Percentiles rank a stretch among this genome's conserved stretches.
These are phyloP conservation scores for Eucalyptus sideroxylon DNA, from an alignment of 345 rosid genomes.

Conservation along the genomic window DNA sequence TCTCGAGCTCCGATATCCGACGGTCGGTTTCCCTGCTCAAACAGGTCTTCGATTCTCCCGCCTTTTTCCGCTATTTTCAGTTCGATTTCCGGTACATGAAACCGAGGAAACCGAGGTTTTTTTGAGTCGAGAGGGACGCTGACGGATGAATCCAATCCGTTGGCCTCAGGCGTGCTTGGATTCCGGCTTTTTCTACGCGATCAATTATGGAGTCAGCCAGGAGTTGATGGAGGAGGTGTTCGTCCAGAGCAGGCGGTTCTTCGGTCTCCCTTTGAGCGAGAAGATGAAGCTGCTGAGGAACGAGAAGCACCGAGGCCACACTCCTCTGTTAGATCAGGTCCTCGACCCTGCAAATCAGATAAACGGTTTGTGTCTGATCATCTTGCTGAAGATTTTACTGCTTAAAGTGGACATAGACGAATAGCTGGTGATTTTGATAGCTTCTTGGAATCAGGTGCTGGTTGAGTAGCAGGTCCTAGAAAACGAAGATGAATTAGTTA, in stretches of 20 bases:
- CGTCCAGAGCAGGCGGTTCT: conserved; percentile 44
- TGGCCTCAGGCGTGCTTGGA: conserved; percentile 43
- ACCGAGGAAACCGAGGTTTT: background rate
- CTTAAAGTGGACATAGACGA: background rate
- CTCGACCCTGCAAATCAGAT: conserved; percentile 59
- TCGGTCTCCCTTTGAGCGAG: conserved; percentile 32
- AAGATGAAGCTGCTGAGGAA: conserved; percentile 64
- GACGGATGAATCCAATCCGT: no score
- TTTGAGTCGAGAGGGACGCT: no score
- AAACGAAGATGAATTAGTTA: background rate
- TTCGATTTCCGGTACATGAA: background rate
- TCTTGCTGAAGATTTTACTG: background rate
- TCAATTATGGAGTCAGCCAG: conserved; percentile 56
- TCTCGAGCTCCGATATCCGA: conserved; percentile 17
- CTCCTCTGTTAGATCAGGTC: conserved; percentile 58
- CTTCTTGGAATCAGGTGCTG: background rate
- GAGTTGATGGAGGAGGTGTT: conserved; percentile 58
- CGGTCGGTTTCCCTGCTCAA: conserved; percentile 35
- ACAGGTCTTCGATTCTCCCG: conserved; percentile 15
- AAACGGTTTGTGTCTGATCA: conserved; percentile 13
- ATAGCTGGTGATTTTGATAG: background rate
- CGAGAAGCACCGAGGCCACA: conserved; percentile 56
- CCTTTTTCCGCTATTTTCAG: background rate
- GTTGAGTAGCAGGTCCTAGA: background rate
- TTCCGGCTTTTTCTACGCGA: conserved; percentile 62